Evolutionary conservation across 2,329 filamentous ascomycete genomes (phyloP).

Genomic region (Aspergillus ustus): DNA sequence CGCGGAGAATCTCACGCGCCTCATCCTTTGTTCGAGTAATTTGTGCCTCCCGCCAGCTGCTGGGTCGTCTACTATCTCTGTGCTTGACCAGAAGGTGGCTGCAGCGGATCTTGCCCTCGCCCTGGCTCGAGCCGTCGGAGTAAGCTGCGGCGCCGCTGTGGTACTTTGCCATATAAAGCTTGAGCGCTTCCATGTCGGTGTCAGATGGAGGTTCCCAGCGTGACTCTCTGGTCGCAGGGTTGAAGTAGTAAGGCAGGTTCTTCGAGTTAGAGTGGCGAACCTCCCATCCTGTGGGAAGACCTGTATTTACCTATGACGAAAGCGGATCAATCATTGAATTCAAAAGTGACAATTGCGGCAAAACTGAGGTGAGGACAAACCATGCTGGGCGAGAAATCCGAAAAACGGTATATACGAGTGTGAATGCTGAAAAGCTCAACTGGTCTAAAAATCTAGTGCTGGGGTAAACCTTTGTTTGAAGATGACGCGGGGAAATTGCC

Average conservation of each 20-base stretch:
- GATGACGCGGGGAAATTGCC: slow-evolving; percentile 37
- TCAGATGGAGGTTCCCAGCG: slow-evolving; percentile 91
- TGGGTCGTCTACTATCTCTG: slow-evolving; percentile 80
- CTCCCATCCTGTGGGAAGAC: slow-evolving; percentile 87
- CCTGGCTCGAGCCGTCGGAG: slow-evolving; percentile 43
- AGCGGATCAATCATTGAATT: not conserved
- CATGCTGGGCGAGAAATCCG: slow-evolving; percentile 8
- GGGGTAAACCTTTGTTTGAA: slow-evolving; percentile 5
- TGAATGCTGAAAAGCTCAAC: not conserved
- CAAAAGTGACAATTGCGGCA: not conserved
- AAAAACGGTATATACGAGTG: not conserved
- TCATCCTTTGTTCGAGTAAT: slow-evolving; percentile 91
- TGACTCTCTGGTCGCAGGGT: slow-evolving; percentile 80
- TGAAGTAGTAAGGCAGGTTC: slow-evolving; percentile 99
- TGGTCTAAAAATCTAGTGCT: not conserved
- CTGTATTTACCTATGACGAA: slow-evolving; percentile 66
- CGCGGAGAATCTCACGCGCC: slow-evolving; percentile 75
- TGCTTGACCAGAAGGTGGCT: slow-evolving; percentile 96
- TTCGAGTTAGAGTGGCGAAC: slow-evolving; percentile 98
- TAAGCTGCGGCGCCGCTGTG: slow-evolving; percentile 64
- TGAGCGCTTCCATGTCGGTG: slow-evolving; percentile 90
- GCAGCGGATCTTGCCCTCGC: slow-evolving; percentile 85
- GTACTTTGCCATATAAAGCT: slow-evolving; percentile 88
- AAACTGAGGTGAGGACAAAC: slow-evolving; percentile 5
- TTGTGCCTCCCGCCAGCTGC: slow-evolving; percentile 88